A percentile compares a stretch with the other conserved stretches of the same genome.
Conservation (phyloP, 2,329 filamentous ascomycete species). For the Sclerotinia glacialis region DNA sequence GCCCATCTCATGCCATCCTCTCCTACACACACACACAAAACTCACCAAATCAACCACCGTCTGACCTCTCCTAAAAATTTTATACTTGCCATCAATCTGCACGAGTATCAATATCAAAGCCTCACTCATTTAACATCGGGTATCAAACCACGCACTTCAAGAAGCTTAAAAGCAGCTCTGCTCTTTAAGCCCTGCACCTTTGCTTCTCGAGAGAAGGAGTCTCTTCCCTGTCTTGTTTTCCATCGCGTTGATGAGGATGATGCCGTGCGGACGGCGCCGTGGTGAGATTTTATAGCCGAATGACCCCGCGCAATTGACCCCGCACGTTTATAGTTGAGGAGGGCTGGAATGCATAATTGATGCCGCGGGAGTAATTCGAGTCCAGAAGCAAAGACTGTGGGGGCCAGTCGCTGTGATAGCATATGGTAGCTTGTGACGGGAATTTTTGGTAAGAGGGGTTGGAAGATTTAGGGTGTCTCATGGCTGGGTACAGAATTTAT, state of each 20-base stretch:
- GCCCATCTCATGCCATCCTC: background rate
- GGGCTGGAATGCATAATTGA: background rate
- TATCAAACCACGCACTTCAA: slow-evolving; percentile 58
- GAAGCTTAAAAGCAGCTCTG: slow-evolving; percentile 86
- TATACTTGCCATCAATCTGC: slow-evolving; percentile 79
- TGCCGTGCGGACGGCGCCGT: too few relatives aligned
- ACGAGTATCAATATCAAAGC: background rate
- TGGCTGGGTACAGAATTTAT: background rate
- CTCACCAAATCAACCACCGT: slow-evolving; percentile 85
- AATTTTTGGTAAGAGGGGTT: background rate
- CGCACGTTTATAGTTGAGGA: background rate
- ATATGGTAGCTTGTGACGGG: background rate
- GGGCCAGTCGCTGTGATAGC: background rate
- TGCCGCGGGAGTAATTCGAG: background rate
- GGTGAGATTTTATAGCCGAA: background rate
- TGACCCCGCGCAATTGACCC: background rate
- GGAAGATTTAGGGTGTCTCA: background rate
- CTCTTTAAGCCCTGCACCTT: slow-evolving; percentile 80
- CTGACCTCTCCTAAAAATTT: slow-evolving; percentile 73
- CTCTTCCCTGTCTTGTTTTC: slow-evolving; percentile 74
- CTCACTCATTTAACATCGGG: background rate
- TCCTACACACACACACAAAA: background rate
- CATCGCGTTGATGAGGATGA: slow-evolving; percentile 69
- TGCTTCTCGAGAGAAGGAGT: slow-evolving; percentile 71
- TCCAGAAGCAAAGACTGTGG: background rate